These are phyloP conservation scores for Aspergillus viridinutans DNA, from an alignment of 2,329 filamentous ascomycete species.

Conservation along the genomic window DNA sequence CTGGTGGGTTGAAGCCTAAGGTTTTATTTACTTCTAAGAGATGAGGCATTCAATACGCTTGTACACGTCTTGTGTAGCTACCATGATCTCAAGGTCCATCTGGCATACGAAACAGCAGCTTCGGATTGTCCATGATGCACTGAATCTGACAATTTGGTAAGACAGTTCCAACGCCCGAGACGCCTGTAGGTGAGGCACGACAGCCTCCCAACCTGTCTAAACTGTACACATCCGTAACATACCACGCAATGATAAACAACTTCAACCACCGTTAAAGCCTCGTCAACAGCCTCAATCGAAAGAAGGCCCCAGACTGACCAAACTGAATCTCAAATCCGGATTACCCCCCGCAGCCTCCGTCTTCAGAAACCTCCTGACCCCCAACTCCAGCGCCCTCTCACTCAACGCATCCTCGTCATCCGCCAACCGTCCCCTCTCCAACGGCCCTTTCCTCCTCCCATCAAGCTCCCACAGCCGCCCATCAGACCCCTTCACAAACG, in stretches of 20 bases:
- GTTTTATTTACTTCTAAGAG: not conserved
- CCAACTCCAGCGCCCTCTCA: constrained; percentile 67
- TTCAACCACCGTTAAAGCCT: too few species aligned
- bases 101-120: not conserved
- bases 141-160: not conserved
- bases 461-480: constrained; percentile 78
- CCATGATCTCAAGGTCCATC: not conserved
- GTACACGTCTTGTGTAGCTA: not conserved
- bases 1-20: constrained; percentile 43
- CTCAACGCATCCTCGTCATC: constrained; percentile 68
- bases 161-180: not conserved
- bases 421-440: constrained; percentile 61
- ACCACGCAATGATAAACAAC: not conserved
- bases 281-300: constrained; percentile 41
- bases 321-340: constrained; percentile 56
- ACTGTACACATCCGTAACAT: not conserved
- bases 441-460: constrained; percentile 66
- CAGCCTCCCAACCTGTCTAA: not conserved
- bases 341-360: constrained; percentile 55
- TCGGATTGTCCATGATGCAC: not conserved
- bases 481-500: constrained; percentile 75
- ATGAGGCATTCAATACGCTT: not conserved
- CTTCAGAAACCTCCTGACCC: constrained; percentile 59
- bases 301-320: constrained; percentile 56
- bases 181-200: not conserved